Conservation (phyloP, 371 early-diverging fungal species). For the Mucor sp. region DNA sequence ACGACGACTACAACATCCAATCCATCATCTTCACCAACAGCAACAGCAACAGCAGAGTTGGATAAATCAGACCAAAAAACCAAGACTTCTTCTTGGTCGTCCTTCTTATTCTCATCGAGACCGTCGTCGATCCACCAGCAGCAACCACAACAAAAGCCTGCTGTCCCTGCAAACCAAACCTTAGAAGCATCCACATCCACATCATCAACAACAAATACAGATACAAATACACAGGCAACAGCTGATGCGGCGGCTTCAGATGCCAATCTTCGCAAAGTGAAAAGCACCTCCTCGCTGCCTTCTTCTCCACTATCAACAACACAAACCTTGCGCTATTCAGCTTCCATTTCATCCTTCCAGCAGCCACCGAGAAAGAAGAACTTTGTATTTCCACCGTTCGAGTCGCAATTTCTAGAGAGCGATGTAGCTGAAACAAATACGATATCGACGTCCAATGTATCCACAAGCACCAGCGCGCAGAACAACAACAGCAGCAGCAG, state of each 20-base stretch:
- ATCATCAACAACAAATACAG: neutral
- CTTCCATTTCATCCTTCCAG: slow-evolving; percentile 9
- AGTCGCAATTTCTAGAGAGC: slow-evolving; percentile 23
- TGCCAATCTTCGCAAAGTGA: slow-evolving; percentile 2
- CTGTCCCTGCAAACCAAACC: neutral
- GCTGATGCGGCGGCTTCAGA: neutral
- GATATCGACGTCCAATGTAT: neutral
- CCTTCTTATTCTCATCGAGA: slow-evolving; percentile 5
- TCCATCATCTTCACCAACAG: neutral
- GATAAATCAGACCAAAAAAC: neutral
- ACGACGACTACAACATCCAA: neutral
- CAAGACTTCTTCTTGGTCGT: slow-evolving; percentile 9
- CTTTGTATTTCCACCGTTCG: slow-evolving; percentile 33
- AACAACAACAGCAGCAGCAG: slow-evolving; percentile 6
- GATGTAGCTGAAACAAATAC: neutral
- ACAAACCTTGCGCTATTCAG: slow-evolving; percentile 5
- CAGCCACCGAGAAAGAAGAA: slow-evolving; percentile 17
- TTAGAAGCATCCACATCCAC: neutral
- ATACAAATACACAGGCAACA: neutral
- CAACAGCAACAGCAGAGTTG: neutral
- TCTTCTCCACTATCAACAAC: neutral
- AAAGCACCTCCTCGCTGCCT: slow-evolving; percentile 13
- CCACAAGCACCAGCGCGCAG: neutral
- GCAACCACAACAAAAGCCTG: neutral
- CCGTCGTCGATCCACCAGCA: neutral